Percentiles rank a stretch among this genome's conserved stretches.
phyloP scores from a whole-genome alignment of 495 filamentous ascomycete species.

The Neurospora sp. region DNA sequence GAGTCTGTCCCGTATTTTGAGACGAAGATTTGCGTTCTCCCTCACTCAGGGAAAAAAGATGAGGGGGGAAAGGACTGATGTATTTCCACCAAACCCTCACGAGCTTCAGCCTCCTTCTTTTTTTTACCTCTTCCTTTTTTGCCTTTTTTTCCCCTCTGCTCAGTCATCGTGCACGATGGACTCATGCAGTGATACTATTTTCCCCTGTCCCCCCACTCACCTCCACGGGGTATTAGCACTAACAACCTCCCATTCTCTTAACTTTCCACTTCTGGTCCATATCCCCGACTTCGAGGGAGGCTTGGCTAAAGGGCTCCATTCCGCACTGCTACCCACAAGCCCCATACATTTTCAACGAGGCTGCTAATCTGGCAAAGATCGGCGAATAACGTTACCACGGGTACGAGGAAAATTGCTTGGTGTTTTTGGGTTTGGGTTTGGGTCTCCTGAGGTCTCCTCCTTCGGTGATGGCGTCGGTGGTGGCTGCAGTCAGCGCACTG shows the following conservation, averaged over 20 bases:
- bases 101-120: background rate
- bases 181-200: background rate
- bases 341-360: background rate
- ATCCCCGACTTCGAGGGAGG: background rate
- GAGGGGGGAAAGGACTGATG: background rate
- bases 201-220: background rate
- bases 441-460: background rate
- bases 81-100: background rate
- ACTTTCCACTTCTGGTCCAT: background rate
- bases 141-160: background rate
- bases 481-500: background rate
- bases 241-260: background rate
- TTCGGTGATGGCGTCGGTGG: background rate
- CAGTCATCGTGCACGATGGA: background rate
- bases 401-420: background rate
- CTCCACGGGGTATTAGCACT: background rate
- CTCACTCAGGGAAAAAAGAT: background rate
- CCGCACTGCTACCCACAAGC: background rate
- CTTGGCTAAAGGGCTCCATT: background rate
- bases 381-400: background rate
- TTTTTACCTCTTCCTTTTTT: background rate
- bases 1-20: background rate
- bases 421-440: background rate
- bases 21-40: background rate
- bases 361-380: background rate